Evolutionary conservation across 257 asterid species (phyloP).

Genomic region (Paulownia fortunei): DNA sequence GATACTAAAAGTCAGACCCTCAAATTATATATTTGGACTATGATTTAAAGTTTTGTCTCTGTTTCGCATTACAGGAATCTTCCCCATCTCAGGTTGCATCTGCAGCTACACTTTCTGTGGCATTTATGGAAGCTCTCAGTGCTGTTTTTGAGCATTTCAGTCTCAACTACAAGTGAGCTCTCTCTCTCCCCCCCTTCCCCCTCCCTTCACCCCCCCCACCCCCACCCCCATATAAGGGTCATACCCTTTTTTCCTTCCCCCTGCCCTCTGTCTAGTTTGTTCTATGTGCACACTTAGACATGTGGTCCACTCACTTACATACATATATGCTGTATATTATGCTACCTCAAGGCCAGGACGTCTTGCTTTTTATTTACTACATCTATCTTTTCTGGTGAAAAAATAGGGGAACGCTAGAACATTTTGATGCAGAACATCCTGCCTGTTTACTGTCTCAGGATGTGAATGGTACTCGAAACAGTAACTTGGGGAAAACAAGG

Average conservation of each 20-base stretch:
- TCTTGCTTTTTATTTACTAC: not conserved
- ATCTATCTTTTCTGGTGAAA: not conserved
- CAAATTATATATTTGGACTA: not conserved
- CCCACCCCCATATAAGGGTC: too few species aligned
- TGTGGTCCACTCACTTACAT: not conserved
- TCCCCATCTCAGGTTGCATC: conserved; percentile 95
- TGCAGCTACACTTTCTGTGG: conserved; percentile 94
- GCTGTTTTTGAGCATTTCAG: conserved; percentile 74
- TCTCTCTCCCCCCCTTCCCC: not conserved
- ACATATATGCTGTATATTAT: not conserved
- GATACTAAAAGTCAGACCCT: not conserved
- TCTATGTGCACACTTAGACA: too few species aligned
- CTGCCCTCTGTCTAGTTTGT: too few species aligned
- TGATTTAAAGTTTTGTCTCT: not conserved
- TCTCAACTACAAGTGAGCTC: conserved; percentile 68
- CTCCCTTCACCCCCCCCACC: not conserved
- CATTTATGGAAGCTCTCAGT: conserved; percentile 94
- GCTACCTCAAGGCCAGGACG: not conserved
- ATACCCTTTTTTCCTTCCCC: too few species aligned
- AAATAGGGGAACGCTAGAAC: too few species aligned
- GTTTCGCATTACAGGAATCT: conserved; percentile 63
- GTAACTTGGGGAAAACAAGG: too few species aligned
- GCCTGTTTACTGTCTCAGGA: too few species aligned
- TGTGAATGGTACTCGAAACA: too few species aligned
- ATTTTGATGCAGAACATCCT: too few species aligned